Conservation (phyloP, 495 filamentous ascomycete genomes). For the Tuber brumale region DNA sequence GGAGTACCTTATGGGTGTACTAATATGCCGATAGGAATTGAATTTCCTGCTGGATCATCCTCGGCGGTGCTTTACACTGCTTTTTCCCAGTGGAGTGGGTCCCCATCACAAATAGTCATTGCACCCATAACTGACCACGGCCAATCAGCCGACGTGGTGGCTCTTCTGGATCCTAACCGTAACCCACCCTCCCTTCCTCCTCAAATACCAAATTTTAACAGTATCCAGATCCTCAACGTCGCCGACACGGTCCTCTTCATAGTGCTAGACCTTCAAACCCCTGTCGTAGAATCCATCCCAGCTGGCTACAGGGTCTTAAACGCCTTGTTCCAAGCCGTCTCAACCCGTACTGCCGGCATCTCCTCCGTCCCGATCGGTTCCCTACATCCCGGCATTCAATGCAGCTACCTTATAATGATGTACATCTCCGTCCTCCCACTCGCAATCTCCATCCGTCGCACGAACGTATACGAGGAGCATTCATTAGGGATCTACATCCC, state of each 20-base stretch:
- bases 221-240: slow-evolving; percentile 56
- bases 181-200: neutral
- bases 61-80: slow-evolving; percentile 84
- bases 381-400: slow-evolving; percentile 85
- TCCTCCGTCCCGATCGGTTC: slow-evolving; percentile 65
- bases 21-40: slow-evolving; percentile 55
- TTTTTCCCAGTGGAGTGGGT: slow-evolving; percentile 76
- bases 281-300: slow-evolving; percentile 55
- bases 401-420: slow-evolving; percentile 98
- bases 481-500: slow-evolving; percentile 71
- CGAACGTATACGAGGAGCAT: slow-evolving; percentile 95
- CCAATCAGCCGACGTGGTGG: slow-evolving; percentile 64
- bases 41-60: slow-evolving; percentile 89
- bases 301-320: slow-evolving; percentile 67
- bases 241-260: slow-evolving; percentile 84
- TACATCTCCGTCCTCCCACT: slow-evolving; percentile 97
- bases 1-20: too few species aligned
- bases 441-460: slow-evolving; percentile 84
- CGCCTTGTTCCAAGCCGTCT: slow-evolving; percentile 79
- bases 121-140: slow-evolving; percentile 5
- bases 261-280: slow-evolving; percentile 72
- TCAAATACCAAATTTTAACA: slow-evolving; percentile 1
- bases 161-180: slow-evolving; percentile 74
- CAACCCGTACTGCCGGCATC: slow-evolving; percentile 84
- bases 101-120: neutral